Evolutionary conservation across 2,329 filamentous ascomycete genomes (phyloP).

Genomic region (Sclerotiophoma versabilis): DNA sequence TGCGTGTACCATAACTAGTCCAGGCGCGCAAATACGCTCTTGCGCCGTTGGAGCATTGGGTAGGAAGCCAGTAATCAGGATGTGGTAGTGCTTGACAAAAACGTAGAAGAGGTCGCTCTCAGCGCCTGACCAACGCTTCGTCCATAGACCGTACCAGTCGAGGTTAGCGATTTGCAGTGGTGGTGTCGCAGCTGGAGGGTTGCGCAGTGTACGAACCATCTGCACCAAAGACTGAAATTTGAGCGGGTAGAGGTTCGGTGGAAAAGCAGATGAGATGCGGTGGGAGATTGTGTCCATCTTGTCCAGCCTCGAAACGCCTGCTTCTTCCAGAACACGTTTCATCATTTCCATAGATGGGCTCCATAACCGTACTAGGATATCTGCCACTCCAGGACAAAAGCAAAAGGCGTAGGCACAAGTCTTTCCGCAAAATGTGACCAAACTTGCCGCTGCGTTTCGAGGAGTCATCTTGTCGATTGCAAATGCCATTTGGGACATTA

Average conservation of each 20-base stretch:
- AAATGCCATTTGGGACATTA: conserved; percentile 82
- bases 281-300: conserved; percentile 59
- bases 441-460: conserved; percentile 69
- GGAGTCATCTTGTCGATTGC: conserved; percentile 90
- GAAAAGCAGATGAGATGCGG: conserved; percentile 73
- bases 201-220: conserved; percentile 66
- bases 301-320: conserved; percentile 66
- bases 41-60: conserved; percentile 57
- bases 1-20: conserved; percentile 79
- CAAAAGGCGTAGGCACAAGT: conserved; percentile 93
- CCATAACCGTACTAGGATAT: conserved; percentile 85
- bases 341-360: conserved; percentile 72
- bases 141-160: conserved; percentile 86
- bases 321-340: conserved; percentile 74
- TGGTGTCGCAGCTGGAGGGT: conserved; percentile 63
- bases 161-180: conserved; percentile 75
- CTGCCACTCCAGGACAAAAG: conserved; percentile 85
- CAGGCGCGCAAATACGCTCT: conserved; percentile 73
- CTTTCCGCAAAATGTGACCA: conserved; percentile 86
- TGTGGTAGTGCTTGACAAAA: conserved; percentile 87
- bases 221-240: conserved; percentile 68
- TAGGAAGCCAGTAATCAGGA: conserved; percentile 72
- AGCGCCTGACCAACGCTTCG: conserved; percentile 82
- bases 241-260: conserved; percentile 68
- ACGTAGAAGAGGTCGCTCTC: conserved; percentile 92